Conservation (phyloP, 352 stramenopile species). For the Phytophthora melonis region DNA sequence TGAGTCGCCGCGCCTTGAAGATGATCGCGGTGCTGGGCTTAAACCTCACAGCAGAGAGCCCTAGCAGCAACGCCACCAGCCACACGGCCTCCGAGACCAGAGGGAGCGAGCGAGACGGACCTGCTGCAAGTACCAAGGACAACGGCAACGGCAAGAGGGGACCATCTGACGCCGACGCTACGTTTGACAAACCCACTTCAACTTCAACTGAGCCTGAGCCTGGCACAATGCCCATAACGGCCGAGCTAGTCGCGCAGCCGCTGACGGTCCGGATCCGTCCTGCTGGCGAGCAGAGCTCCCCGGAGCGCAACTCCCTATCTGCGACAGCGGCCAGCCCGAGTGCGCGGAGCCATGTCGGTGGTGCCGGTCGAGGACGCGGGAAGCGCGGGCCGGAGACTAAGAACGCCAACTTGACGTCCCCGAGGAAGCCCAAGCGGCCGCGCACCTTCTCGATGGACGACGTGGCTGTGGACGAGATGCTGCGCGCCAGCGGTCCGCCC, state of each 20-base stretch:
- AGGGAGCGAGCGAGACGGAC: slow-evolving; percentile 7
- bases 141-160: slow-evolving; percentile 19
- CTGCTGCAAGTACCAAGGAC: slow-evolving; percentile 2
- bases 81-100: slow-evolving; percentile 12
- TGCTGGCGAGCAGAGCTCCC: slow-evolving; percentile 18
- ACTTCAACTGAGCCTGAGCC: slow-evolving; percentile 28
- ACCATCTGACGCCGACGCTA: slow-evolving; percentile 20
- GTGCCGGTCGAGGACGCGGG: slow-evolving; percentile 14
- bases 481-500: slow-evolving; percentile 40
- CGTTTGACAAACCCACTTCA: slow-evolving; percentile 38
- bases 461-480: slow-evolving; percentile 56
- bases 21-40: slow-evolving; percentile 96
- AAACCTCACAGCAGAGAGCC: slow-evolving; percentile 53
- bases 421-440: slow-evolving; percentile 82
- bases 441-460: slow-evolving; percentile 87
- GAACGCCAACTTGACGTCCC: slow-evolving; percentile 44
- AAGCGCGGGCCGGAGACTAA: slow-evolving; percentile 39
- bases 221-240: neutral
- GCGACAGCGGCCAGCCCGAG: slow-evolving; percentile 5
- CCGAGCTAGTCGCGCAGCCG: slow-evolving; percentile 12
- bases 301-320: neutral
- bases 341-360: neutral
- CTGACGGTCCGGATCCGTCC: slow-evolving; percentile 30
- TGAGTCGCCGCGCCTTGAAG: slow-evolving; percentile 93
- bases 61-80: slow-evolving; percentile 18